Conservation (phyloP, 2,329 filamentous ascomycete genomes). For the Fusarium zealandicum region DNA sequence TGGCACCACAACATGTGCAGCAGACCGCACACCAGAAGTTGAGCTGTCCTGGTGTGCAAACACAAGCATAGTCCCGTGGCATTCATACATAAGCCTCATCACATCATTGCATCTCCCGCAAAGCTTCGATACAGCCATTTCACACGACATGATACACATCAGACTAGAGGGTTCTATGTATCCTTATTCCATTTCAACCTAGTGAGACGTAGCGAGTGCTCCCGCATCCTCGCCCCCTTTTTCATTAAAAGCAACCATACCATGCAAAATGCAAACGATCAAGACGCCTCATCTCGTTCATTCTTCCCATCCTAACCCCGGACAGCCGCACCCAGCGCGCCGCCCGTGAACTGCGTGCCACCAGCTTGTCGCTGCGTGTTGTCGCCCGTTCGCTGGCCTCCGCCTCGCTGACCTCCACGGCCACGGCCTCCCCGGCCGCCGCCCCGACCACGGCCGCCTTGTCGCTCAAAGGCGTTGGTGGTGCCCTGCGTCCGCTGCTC, state of each 20-base stretch:
- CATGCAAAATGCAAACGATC: constrained; percentile 47
- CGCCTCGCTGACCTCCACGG: constrained; percentile 65
- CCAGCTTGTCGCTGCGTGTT: constrained; percentile 71
- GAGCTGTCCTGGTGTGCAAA: no score
- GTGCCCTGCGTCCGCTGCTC: constrained; percentile 97
- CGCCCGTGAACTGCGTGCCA: constrained; percentile 82
- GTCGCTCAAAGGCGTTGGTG: constrained; percentile 92
- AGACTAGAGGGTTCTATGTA: constrained; percentile 43
- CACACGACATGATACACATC: constrained; percentile 26
- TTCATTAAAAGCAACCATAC: constrained; percentile 47
- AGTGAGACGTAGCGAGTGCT: constrained; percentile 46
- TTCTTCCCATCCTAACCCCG: constrained; percentile 56
- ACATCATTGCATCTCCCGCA: background rate
- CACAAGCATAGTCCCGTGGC: no score
- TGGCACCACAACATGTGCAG: no score
- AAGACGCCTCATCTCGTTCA: constrained; percentile 45
- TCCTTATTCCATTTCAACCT: constrained; percentile 45
- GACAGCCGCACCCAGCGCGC: constrained; percentile 75
- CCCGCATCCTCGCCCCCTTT: constrained; percentile 44
- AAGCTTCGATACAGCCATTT: background rate
- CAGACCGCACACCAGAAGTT: no score
- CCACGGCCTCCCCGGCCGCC: constrained; percentile 70
- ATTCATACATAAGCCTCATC: background rate
- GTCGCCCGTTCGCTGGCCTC: constrained; percentile 65
- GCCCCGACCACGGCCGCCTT: constrained; percentile 79